Conservation (phyloP, 495 filamentous ascomycete genomes). For the Penicillium salamii region DNA sequence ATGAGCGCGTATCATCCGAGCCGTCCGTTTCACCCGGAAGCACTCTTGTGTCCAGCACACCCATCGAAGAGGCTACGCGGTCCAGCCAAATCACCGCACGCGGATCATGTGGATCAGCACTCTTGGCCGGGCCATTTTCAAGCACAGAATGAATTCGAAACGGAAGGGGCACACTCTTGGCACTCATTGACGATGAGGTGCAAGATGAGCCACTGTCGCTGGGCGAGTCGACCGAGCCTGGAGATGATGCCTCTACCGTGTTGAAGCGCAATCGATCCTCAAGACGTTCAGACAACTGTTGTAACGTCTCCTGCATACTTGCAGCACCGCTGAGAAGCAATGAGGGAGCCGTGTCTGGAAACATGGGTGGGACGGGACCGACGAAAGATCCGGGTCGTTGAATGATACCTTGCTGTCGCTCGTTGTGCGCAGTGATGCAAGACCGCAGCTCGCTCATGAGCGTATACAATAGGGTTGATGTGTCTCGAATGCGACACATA, state of each 20-base stretch:
- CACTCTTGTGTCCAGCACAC: constrained; percentile 25
- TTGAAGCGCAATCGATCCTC: constrained; percentile 12
- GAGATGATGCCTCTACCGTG: constrained; percentile 15
- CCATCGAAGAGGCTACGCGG: constrained; percentile 39
- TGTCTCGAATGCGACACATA: constrained; percentile 19
- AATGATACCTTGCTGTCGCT: constrained; percentile 26
- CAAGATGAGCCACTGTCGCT: constrained; percentile 13
- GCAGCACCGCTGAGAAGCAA: constrained; percentile 26
- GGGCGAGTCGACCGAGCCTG: constrained; percentile 6
- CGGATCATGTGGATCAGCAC: constrained; percentile 19
- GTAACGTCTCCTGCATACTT: constrained; percentile 17
- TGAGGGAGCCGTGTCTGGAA: constrained; percentile 29
- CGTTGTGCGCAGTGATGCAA: constrained; percentile 22
- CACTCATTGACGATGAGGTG: not conserved
- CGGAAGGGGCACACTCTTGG: constrained; percentile 13
- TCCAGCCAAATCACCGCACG: constrained; percentile 35
- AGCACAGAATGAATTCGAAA: constrained; percentile 31
- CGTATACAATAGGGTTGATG: constrained; percentile 9
- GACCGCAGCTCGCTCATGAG: constrained; percentile 17
- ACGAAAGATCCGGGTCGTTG: constrained; percentile 20
- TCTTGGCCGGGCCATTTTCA: constrained; percentile 20
- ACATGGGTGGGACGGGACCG: constrained; percentile 22
- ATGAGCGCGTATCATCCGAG: too few relatives aligned
- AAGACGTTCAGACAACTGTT: constrained; percentile 12
- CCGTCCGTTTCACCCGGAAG: not conserved